Evolutionary conservation across 805 yeast species (phyloP), one percentile per base, ranked within the genome.

Genomic region (Candida verbasci): DNA sequence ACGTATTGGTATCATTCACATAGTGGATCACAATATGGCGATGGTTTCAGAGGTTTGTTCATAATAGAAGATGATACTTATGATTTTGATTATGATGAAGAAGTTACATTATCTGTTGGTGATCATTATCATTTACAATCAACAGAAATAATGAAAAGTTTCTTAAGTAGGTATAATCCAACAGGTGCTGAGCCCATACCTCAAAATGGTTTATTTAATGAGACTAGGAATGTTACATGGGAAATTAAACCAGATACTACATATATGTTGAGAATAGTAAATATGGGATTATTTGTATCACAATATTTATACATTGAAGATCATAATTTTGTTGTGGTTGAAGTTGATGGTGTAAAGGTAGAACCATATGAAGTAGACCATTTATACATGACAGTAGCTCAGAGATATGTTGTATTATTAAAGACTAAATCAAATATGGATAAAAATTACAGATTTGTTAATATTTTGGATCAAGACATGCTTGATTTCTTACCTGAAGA

Each of bases 111-210:
- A 42, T 64, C 84, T 7, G 49, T 93, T 29, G 68, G 83, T 32
- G 98, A 93, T 53, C 89, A 96, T 95, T 93, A 93, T 66, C 96
- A 87, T 57, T 71, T 72, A 31, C 58, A 60, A 34, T 70, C 81
- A 22, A 65, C 67, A 17, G 76, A 60, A 25, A 66, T 83, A 47
- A 63, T 70, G 45, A 65, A 71, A 12, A 40, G 49, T 24, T 89
- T 93, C 66, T 55, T 88, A 68, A 76, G 65, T 46, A 57, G 80
- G 44, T 80, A 71, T 68, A 93, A 93, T 62, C 98, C 98, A 41
- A 86, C 96, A 8, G 98, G 98, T 54, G 96, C 97, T 29, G 98
- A 93, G 66, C 98, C 98, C 35, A 80, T 93, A 48, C 98, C 98
- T 7, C 83, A 85, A 47, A 69, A 74, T 56, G 61, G 84, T 48